Base-by-base conservation (phyloP, 2,329 filamentous ascomycete genomes). In the Nigrospora osmanthi region DNA sequence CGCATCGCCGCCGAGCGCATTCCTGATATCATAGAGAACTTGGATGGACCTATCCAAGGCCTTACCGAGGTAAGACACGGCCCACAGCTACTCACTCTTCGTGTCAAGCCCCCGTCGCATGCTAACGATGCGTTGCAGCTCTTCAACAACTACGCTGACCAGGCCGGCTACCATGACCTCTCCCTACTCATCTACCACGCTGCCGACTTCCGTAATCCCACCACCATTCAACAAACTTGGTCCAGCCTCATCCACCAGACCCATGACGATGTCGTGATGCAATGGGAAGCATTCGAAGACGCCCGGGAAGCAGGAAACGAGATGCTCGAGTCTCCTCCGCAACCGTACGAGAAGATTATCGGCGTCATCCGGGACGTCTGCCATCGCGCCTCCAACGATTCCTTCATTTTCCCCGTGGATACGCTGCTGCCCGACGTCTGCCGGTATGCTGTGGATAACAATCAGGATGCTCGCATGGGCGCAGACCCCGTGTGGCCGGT, bases 71-170 rank as follows among this genome's bases (percentile, higher is more conserved):
- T 93, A 76, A 70, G 23, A 28, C 23, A 10, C 10, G 9, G 9
- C 6, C 23, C 23, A 33, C 35, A 28, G 14, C 6, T 15, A 10
- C 31, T 34, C 17, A 38, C 16, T 7, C 12, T 4, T 16, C 4
- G 4, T 14, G 9, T 11, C 4, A 3, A 6, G 4, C 3, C 12
- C 11, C 31, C 16, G 15, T 6, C 34, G n/a, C 13, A 35, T 35
- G 34, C 15, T 35, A 6, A n/a, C 34, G 2, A 35, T 35, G 14
- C 6, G 10, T 31, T 15, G 3, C 58, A 94, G 82, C 80, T 98
- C n/a, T 98, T 89, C 69, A 95, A 97, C 61, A 72, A 81, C 51
- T 98, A 89, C 57, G 89, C 90, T 45, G 90, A 96, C 59, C 84
- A 88, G 58, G 93, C 89, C 2, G 85, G 82, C 41, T 98, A 98